These are phyloP conservation scores for Grosmannia clavigera DNA, from an alignment of 2,329 filamentous ascomycete species.

Conservation along the genomic window DNA sequence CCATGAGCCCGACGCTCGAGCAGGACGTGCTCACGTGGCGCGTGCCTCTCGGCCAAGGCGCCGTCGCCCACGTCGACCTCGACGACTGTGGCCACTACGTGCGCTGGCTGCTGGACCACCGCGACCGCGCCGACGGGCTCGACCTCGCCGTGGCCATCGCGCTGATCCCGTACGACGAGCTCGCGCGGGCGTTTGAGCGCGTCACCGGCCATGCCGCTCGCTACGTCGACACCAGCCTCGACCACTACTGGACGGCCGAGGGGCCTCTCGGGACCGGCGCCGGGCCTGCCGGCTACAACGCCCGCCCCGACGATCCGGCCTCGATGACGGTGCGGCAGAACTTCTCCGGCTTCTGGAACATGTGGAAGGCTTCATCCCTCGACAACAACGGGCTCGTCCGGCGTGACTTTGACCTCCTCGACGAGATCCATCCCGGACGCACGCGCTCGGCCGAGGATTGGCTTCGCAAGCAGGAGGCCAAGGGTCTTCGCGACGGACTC, in stretches of 20 bases:
- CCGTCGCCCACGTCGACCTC: conserved; percentile 18
- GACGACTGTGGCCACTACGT: conserved; percentile 19
- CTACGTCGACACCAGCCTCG: conserved; percentile 13
- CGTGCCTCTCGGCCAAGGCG: conserved; percentile 15
- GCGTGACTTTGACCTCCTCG: conserved; percentile 35
- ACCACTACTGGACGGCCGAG: not conserved
- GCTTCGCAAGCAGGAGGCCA: conserved; percentile 25
- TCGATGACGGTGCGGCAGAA: conserved; percentile 15
- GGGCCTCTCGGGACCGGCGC: not conserved
- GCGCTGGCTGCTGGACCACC: conserved; percentile 20
- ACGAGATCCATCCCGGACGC: conserved; percentile 37
- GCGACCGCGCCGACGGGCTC: conserved; percentile 14
- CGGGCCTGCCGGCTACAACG: conserved; percentile 10
- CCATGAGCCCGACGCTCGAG: conserved; percentile 3
- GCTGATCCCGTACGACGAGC: conserved; percentile 16
- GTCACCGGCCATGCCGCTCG: conserved; percentile 20
- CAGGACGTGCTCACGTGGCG: conserved; percentile 6
- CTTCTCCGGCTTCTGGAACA: conserved; percentile 12
- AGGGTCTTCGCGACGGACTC: conserved; percentile 8
- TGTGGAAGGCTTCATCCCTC: conserved; percentile 16
- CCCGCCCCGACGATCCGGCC: conserved; percentile 2
- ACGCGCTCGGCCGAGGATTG: conserved; percentile 36
- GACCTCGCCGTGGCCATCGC: conserved; percentile 20
- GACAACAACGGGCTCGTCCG: conserved; percentile 27
- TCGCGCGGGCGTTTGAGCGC: conserved; percentile 19